Base-by-base conservation (phyloP, 306 rosid genomes). In the Rosa lucieae region DNA sequence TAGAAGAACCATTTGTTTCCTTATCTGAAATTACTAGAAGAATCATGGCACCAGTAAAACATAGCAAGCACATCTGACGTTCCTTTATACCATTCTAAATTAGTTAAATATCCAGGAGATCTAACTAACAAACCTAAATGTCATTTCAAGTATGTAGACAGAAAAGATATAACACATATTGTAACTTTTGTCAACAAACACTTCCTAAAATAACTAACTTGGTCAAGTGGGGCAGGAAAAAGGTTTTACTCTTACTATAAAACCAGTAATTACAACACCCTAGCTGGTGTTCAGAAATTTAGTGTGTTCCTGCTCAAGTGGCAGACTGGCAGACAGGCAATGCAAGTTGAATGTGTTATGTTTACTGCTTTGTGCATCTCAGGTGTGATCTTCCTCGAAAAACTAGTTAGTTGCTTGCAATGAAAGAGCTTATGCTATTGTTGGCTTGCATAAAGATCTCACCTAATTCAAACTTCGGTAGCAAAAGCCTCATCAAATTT, bases 371-470 rank as follows among this genome's bases (percentile, higher is more conserved):
- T 47, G 37, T 23, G 8, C 75, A 78, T 40, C 43, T 48, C 23
- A 32, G 20, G 73, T 21, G 67, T 2, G 56, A 68, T 51, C 67
- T 52, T 40, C 67, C 43, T 67, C 74, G 9, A 56, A 10, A 37
- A 2, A 58, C 42, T 35, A 0, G 51, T 20, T 58, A 44, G 23
- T n/a, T 20, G 46, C 37, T 44, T 43, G 53, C 44, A 4, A 61
- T 0, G 44, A 43, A 26, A 2, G 44, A 20, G 4, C 59, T 26
- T 14, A 44, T 17, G 44, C 4, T 55, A n/a, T 23, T 66, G 18
- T 55, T 66, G 11, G 11, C 10, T 53, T 39, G 76, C 81, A 56
- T 32, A 46, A 70, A 72, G 72, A 49, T n/a, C 39, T 47, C 73
- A 70, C 40, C 66, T 14, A 66, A 6, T 15, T 35, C 44, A 65